Percentiles rank a stretch among this genome's conserved stretches.
These are phyloP conservation scores for Tuber umbilicatum DNA, from an alignment of 495 filamentous ascomycete species.

Conservation along the genomic window DNA sequence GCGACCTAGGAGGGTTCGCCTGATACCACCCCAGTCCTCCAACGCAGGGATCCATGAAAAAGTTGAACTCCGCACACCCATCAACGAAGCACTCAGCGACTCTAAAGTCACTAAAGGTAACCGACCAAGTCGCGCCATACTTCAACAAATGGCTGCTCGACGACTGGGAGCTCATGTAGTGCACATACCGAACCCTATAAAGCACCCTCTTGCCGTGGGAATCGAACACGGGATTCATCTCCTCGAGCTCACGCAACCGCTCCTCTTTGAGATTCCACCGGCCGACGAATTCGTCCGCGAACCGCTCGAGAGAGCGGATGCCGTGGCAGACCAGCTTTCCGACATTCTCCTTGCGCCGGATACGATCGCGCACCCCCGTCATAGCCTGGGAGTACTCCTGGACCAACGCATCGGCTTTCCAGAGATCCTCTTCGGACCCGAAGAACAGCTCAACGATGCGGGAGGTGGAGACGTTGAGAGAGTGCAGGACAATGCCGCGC, in stretches of 20 bases:
- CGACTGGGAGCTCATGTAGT: neutral
- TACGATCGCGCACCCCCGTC: neutral
- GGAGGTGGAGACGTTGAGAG: neutral
- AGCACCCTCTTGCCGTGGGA: neutral
- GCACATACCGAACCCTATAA: neutral
- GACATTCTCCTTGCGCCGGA: neutral
- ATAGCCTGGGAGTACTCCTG: neutral
- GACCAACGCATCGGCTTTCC: neutral
- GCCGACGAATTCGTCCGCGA: neutral
- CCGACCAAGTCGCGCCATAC: neutral
- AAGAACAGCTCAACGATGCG: neutral
- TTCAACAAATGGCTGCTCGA: neutral
- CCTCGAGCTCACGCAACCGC: neutral
- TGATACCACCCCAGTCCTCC: neutral
- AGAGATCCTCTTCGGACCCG: neutral
- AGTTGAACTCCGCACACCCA: neutral
- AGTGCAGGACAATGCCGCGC: neutral
- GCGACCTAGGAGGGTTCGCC: neutral
- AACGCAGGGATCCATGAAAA: neutral
- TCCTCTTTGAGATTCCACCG: neutral
- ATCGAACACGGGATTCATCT: neutral
- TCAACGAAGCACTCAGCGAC: neutral
- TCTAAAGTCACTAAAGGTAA: neutral
- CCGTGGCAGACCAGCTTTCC: neutral
- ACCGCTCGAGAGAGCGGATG: neutral